Conservation (phyloP, 805 yeast genomes). For the Candida glaebosa region DNA sequence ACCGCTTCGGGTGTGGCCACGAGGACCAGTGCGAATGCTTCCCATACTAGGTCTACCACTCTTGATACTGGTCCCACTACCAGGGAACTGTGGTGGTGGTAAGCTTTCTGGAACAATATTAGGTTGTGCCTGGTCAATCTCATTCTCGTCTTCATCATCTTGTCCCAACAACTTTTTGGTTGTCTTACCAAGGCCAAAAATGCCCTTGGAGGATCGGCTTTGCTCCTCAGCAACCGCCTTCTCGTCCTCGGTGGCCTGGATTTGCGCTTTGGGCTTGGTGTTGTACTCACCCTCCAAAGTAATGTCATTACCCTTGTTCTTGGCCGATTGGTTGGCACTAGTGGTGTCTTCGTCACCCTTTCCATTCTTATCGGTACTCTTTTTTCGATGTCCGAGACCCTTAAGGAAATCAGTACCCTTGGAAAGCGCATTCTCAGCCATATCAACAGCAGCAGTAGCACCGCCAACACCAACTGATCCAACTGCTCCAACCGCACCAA, state of each 20-base stretch:
- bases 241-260: slow-evolving; percentile 10
- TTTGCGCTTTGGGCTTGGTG: slow-evolving; percentile 5
- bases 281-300: slow-evolving; percentile 6
- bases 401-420: slow-evolving; percentile 44
- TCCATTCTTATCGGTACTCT: slow-evolving; percentile 10
- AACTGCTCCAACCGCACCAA: slow-evolving; percentile 30
- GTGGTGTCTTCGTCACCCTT: neutral
- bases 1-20: slow-evolving; percentile 16
- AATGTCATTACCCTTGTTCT: slow-evolving; percentile 1
- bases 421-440: slow-evolving; percentile 44
- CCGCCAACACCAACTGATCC: slow-evolving; percentile 36
- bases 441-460: slow-evolving; percentile 42
- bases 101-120: slow-evolving; percentile 28
- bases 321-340: slow-evolving; percentile 6
- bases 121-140: slow-evolving; percentile 23
- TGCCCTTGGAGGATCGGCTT: neutral
- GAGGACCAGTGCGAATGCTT: neutral
- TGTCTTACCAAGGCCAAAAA: neutral
- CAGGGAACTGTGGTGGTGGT: slow-evolving; percentile 40
- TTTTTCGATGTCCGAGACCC: slow-evolving; percentile 24
- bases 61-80: slow-evolving; percentile 7
- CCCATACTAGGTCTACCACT: slow-evolving; percentile 1
- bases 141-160: slow-evolving; percentile 5
- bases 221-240: slow-evolving; percentile 8
- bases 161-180: slow-evolving; percentile 5